Base-by-base conservation (phyloP, 306 rosid genomes). In the Fragaria vesca region DNA sequence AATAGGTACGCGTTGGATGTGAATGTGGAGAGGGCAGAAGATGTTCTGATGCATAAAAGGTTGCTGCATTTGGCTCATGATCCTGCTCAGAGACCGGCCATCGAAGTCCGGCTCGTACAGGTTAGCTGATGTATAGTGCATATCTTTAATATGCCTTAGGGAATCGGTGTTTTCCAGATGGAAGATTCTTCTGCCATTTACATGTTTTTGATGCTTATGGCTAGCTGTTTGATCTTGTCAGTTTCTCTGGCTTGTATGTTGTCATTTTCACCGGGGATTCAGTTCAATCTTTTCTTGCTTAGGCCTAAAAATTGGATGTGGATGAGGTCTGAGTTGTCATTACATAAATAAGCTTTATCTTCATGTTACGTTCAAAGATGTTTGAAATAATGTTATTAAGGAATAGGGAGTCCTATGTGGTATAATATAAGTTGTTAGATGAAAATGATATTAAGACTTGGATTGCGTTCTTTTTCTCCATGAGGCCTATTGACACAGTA, bases 21-120 rank as follows among this genome's bases (percentile, higher is more conserved):
- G 84, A 96, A 96, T 81, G 97, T 90, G 68, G 97, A 96, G 86
- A 96, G 99, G 82, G 96, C 99, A 4, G 94, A 82, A 40, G 99
- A 96, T 85, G 99, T 96, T 88, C 96, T 96, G 69, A 84, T 91
- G 93, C 99, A 96, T 80, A 93, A 90, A 83, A 89, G 97, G 66
- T 85, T 96, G 75, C 78, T 96, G 80, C 97, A 87, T 82, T 80
- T 83, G 89, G 98, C 98, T 16, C 93, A 87, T 46, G 95, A 91
- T 90, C 98, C 98, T 51, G 89, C 88, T 78, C 87, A 86, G 76
- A 86, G 93, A 80, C 99, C 97, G 72, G 96, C 98, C 17, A 91
- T 96, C 70, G 99, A 93, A 89, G 91, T 96, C 82, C 97, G 97
- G 60, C 92, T 96, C 20, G 99, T 96, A 13, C 99, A 96, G 98